Base-by-base conservation (phyloP, 345 rosid species). In the Euphorbia pulcherrima region DNA sequence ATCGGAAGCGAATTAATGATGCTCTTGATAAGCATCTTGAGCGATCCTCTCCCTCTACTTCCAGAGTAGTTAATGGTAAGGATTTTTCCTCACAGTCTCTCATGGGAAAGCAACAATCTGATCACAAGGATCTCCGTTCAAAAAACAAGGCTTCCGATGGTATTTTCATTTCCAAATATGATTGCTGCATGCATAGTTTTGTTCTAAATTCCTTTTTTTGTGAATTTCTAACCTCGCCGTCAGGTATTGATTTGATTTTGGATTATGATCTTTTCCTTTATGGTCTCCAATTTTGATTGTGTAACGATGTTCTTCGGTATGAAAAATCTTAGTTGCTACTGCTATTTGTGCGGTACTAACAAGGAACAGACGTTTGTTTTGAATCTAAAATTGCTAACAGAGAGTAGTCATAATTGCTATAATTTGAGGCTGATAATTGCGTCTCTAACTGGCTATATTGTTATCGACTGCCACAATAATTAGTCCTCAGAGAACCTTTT, bases 1-100 rank as follows among this genome's bases (percentile, higher is more conserved):
- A 90, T 87, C 96, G 92, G 73, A 90, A 89, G 78, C 86, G 90
- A 75, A 84, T 87, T 82, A 87, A 82, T 72, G 94, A 89, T 48
- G 80, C 85, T 27, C 85, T 87, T 16, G 92, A 88, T 66, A 83
- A 82, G 82, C 92, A 84, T 57, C 84, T 86, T 50, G 87, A 86
- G 62, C 90, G 91, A 28, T 83, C 98, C 53, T 85, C 97, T 35
- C 86, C 91, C 2, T 93, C 97, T 62, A 85, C 92, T 41, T 90
- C 96, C 52, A 81, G 87, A 41, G 60, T 60, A 33, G 63, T 74
- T 78, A 80, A 87, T 84, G 94, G 87, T 37, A 86, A 86, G 76
- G 92, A 86, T 27, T 83, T 79, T 85, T 58, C 84, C 17, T 58
- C 84, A 2, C 55, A 63, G 69, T 78, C 88, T 59, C 77, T 76